Percentiles rank a stretch among this genome's conserved stretches.
Evolutionary conservation across 202 grass and related monocot genomes (phyloP).

Genomic region (Tripidium arundinaceum): DNA sequence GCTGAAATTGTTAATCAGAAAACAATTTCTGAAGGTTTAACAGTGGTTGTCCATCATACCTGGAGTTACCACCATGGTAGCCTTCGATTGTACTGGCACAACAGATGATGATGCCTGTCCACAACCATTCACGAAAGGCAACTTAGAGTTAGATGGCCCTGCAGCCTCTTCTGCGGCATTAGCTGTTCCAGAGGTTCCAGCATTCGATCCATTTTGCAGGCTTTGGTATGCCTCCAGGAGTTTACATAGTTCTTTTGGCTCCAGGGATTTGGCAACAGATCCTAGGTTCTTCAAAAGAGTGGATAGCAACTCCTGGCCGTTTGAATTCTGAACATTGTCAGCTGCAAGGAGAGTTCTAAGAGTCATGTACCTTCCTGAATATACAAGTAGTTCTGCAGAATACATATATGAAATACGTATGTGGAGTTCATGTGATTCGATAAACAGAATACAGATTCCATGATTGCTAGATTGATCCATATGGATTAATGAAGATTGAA

Average conservation of each 20-base stretch:
- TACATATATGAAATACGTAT: neutral
- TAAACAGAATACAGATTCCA: neutral
- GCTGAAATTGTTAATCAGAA: slow-evolving; percentile 13
- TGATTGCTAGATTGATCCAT: neutral
- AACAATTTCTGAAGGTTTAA: slow-evolving; percentile 9
- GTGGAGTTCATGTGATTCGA: neutral
- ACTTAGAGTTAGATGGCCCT: slow-evolving; percentile 48
- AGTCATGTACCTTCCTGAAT: slow-evolving; percentile 31
- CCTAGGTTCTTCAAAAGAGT: slow-evolving; percentile 73
- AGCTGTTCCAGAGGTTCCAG: slow-evolving; percentile 59
- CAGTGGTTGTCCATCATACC: slow-evolving; percentile 47
- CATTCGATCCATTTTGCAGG: slow-evolving; percentile 66
- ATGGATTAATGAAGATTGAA: neutral
- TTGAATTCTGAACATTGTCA: slow-evolving; percentile 50
- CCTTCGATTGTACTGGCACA: slow-evolving; percentile 48
- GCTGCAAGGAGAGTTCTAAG: slow-evolving; percentile 52
- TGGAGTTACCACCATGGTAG: slow-evolving; percentile 40
- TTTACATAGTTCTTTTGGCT: slow-evolving; percentile 71
- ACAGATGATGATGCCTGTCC: slow-evolving; percentile 45
- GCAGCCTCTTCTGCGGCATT: slow-evolving; percentile 52
- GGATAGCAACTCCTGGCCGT: slow-evolving; percentile 63
- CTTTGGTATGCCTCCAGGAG: slow-evolving; percentile 69
- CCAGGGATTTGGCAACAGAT: slow-evolving; percentile 70
- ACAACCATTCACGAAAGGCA: slow-evolving; percentile 37
- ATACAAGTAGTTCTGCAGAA: slow-evolving; percentile 15